Base-by-base conservation (phyloP, 345 rosid species). In the Arabidopsis arenosa region DNA sequence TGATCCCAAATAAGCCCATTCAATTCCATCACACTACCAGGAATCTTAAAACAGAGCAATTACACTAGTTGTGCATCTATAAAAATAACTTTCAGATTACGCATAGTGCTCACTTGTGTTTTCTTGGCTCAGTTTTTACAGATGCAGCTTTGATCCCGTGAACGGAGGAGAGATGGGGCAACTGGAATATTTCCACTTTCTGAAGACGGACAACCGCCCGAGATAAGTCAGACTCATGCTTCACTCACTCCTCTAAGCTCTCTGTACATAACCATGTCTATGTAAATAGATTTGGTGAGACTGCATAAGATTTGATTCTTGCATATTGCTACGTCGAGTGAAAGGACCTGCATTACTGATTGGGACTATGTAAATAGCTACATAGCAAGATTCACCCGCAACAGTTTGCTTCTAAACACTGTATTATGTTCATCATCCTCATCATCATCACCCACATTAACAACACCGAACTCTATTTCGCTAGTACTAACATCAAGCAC, bases 151-250 rank as follows among this genome's bases (percentile, higher is more conserved):
- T 75, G 99, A 95, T 75, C 93, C 97, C 0, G 86, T 76, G 70
- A 83, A 75, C 32, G 99, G 97, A 5, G 99, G 97, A 76, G 97
- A 92, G 87, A 95, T 92, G 97, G 79, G 74, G 4, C 97, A 87
- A 83, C 77, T 88, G 28, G 97, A 95, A 66, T 80, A 79, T 73
- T 86, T 83, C 79, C 87, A 84, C 81, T 86, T 92, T 75, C 80
- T 95, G 55, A 89, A 92, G 83, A 87, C 87, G 2, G 74, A 76
- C 5, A 70, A 52, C 15, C 11, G 36, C 37, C 49, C 53, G 4
- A 12, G 54, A 47, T 71, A 71, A 41, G 17, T 64, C 39, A 23
- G 10, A 17, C 39, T 37, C 67, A 26, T 37, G 51, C 51, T n/a
- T 37, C 64, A 9, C 1, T 62, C 45, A 49, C 23, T 55, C 30